These are phyloP conservation scores for Chlamydomonas schloesseri DNA, from an alignment of 139 green algal species.

Conservation along the genomic window DNA sequence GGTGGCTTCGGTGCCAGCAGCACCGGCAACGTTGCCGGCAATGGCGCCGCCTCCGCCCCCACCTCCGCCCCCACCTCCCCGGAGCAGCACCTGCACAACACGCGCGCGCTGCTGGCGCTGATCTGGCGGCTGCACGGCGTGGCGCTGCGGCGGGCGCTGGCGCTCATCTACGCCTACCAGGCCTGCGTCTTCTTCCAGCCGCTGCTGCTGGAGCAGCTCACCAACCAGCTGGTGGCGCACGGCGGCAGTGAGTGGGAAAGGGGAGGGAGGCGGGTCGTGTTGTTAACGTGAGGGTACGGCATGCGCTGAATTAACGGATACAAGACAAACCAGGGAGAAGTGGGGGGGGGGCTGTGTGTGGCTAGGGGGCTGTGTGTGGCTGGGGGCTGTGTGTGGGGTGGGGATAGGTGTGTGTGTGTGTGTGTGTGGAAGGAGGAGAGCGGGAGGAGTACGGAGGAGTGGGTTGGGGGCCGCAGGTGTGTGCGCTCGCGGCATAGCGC, in stretches of 20 bases:
- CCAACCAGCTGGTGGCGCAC: neutral
- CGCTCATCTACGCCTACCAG: constrained; percentile 35
- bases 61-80: neutral
- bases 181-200: constrained; percentile 15
- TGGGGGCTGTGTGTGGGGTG: no score
- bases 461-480: no score
- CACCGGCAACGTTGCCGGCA: neutral
- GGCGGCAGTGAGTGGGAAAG: neutral
- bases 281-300: neutral
- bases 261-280: no score
- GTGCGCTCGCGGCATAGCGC: neutral
- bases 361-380: no score
- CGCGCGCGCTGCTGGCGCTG: neutral
- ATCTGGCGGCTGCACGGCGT: constrained; percentile 35
- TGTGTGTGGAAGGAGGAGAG: no score
- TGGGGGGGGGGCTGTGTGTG: no score
- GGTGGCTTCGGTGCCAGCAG: neutral
- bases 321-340: no score
- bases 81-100: constrained; percentile 18
- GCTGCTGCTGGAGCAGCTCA: neutral
- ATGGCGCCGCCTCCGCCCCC: neutral
- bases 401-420: no score
- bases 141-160: neutral
- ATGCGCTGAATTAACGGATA: no score
- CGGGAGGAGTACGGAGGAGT: no score